A percentile compares a stretch with the other conserved stretches of the same genome.
Conservation (phyloP, 495 filamentous ascomycete species). For the Podospora appendiculata region DNA sequence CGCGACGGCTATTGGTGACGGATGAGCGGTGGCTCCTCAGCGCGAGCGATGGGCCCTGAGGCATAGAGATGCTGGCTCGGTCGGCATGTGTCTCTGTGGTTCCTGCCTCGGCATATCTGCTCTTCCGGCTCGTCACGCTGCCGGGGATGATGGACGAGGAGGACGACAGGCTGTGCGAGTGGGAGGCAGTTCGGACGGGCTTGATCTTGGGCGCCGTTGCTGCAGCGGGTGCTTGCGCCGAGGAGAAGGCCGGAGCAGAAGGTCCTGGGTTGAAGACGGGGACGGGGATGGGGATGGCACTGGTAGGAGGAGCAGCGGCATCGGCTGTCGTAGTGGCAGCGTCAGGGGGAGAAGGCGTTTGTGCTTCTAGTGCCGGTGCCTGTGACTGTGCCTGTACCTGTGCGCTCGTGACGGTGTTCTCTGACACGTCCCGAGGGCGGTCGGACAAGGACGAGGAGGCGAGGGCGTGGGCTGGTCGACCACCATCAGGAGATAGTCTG, state of each 20-base stretch:
- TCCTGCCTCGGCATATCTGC: slow-evolving; percentile 45
- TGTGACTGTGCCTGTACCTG: neutral
- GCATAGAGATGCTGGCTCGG: slow-evolving; percentile 54
- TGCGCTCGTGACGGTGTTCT: neutral
- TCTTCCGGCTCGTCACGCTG: slow-evolving; percentile 38
- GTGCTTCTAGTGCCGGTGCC: neutral
- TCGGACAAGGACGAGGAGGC: neutral
- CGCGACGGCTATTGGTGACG: slow-evolving; percentile 17
- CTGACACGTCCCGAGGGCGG: neutral
- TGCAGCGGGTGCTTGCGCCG: neutral
- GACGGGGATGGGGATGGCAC: neutral
- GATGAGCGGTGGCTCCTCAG: slow-evolving; percentile 15
- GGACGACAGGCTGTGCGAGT: slow-evolving; percentile 16
- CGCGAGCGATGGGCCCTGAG: slow-evolving; percentile 22
- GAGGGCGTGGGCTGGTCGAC: neutral
- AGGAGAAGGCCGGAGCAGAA: neutral
- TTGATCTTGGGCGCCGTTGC: slow-evolving; percentile 4
- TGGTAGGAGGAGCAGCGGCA: neutral
- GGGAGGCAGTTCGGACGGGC: slow-evolving; percentile 10
- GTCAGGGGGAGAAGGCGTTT: neutral
- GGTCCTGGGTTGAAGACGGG: neutral
- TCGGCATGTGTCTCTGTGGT: slow-evolving; percentile 41
- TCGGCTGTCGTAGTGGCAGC: too few relatives aligned
- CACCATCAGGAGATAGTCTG: neutral
- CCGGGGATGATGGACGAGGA: slow-evolving; percentile 13